Percentiles rank a stretch among this genome's conserved stretches.
These are phyloP conservation scores for Leptographium lundbergii DNA, from an alignment of 2,329 filamentous ascomycete species.

Conservation along the genomic window DNA sequence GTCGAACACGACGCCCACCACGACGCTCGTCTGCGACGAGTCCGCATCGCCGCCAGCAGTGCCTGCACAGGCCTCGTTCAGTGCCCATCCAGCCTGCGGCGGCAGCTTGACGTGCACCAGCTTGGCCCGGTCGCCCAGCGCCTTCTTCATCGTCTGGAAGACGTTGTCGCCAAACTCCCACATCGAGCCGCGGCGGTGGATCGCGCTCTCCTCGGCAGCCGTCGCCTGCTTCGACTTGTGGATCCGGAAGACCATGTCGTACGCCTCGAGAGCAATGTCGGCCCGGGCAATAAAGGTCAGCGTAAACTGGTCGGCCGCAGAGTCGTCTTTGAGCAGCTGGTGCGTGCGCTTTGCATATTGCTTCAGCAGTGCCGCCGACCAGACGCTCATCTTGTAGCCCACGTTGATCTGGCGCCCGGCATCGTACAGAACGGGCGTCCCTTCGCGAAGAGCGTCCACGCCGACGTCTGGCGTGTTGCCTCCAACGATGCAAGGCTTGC, in stretches of 20 bases:
- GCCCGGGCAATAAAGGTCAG: conserved; percentile 63
- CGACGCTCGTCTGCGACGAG: neutral
- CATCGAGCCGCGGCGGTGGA: conserved; percentile 26
- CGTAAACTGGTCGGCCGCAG: conserved; percentile 68
- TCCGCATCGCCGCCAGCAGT: neutral
- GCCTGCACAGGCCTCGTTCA: conserved; percentile 20
- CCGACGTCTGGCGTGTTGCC: conserved; percentile 25
- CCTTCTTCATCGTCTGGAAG: conserved; percentile 53
- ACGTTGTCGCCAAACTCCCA: conserved; percentile 42
- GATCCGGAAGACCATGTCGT: conserved; percentile 33
- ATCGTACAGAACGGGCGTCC: conserved; percentile 65
- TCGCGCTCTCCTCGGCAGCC: no score
- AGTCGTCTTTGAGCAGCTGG: conserved; percentile 59
- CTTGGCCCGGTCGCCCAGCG: conserved; percentile 61
- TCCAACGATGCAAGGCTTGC: conserved; percentile 48
- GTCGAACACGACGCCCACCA: conserved; percentile 59
- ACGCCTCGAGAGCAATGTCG: conserved; percentile 41
- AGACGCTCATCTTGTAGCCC: conserved; percentile 79
- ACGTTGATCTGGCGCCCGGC: conserved; percentile 63
- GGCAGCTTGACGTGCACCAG: conserved; percentile 47
- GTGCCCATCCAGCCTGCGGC: conserved; percentile 29
- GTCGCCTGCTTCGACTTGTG: conserved; percentile 9
- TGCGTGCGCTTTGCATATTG: conserved; percentile 65
- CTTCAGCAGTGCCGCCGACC: conserved; percentile 64
- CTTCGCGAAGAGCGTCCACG: conserved; percentile 23